A percentile compares a stretch with the other conserved stretches of the same genome.
Conservation (phyloP, 2,329 filamentous ascomycete species). For the Fonsecaea nubica region DNA sequence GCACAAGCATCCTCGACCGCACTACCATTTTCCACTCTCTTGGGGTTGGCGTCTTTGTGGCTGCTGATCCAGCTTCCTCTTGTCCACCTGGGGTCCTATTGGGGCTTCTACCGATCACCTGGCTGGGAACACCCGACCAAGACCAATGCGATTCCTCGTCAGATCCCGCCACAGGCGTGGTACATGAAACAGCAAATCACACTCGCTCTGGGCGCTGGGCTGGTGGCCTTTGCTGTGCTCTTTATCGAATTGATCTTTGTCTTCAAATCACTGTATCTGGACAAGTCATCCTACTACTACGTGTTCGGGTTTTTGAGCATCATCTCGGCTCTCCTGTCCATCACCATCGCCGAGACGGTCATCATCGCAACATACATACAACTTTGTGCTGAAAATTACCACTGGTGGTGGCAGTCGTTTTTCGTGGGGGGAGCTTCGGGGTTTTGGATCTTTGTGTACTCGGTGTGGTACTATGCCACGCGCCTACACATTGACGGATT, state of each 20-base stretch:
- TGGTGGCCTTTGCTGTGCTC: slow-evolving; percentile 84
- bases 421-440: slow-evolving; percentile 76
- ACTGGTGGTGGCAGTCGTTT: slow-evolving; percentile 94
- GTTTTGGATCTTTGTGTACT: slow-evolving; percentile 83
- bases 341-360: slow-evolving; percentile 82
- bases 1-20: slow-evolving; percentile 86
- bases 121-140: slow-evolving; percentile 84
- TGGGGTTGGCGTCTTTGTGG: slow-evolving; percentile 78
- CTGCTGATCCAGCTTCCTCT: slow-evolving; percentile 84
- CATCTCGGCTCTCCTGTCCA: slow-evolving; percentile 72
- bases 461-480: slow-evolving; percentile 80
- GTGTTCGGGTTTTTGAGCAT: slow-evolving; percentile 85
- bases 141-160: slow-evolving; percentile 72
- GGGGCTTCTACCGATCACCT: slow-evolving; percentile 70
- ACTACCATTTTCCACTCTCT: slow-evolving; percentile 78
- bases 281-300: slow-evolving; percentile 91
- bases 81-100: slow-evolving; percentile 80
- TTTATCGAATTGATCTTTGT: slow-evolving; percentile 88
- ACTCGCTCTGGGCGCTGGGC: slow-evolving; percentile 67
- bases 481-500: slow-evolving; percentile 83
- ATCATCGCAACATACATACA: slow-evolving; percentile 83
- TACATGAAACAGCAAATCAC: slow-evolving; percentile 71
- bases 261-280: slow-evolving; percentile 86
- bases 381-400: slow-evolving; percentile 83
- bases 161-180: slow-evolving; percentile 77